These are phyloP conservation scores for Scalesia atractyloides DNA, from an alignment of 129 eudicot species.

Conservation along the genomic window DNA sequence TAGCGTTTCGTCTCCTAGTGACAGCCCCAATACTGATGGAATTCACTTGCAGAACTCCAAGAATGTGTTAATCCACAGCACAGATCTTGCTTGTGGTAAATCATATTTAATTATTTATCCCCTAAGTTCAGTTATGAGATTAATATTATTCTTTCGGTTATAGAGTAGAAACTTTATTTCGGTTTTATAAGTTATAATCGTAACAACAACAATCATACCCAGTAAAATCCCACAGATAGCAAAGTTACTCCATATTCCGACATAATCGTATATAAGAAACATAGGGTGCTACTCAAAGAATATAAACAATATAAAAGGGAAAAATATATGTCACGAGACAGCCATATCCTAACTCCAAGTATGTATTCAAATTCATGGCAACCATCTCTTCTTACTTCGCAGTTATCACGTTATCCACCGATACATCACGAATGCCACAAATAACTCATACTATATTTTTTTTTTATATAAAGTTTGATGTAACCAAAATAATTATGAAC, in stretches of 20 bases:
- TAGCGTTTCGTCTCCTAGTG: constrained; percentile 73
- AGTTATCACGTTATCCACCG: constrained; percentile 20
- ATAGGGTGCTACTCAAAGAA: neutral
- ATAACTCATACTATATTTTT: neutral
- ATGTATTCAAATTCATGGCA: constrained; percentile 20
- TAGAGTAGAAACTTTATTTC: neutral
- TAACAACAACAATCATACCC: too few relatives aligned
- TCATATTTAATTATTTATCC: neutral
- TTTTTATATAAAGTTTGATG: too few relatives aligned
- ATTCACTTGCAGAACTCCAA: constrained; percentile 89
- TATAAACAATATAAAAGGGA: neutral
- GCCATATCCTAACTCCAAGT: constrained; percentile 28
- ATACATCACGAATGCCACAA: constrained; percentile 15
- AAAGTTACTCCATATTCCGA: too few relatives aligned
- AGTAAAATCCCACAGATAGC: too few relatives aligned
- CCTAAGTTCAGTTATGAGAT: too few relatives aligned
- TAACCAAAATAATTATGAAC: neutral
- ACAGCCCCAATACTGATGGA: constrained; percentile 96
- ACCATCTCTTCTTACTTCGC: constrained; percentile 23
- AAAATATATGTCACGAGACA: constrained; percentile 10
- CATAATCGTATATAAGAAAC: too few relatives aligned
- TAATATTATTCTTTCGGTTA: too few relatives aligned
- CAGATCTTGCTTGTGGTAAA: constrained; percentile 85
- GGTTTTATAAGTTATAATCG: neutral
- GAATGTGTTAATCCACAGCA: constrained; percentile 67